A percentile compares a stretch with the other conserved stretches of the same genome.
Conservation (phyloP, 2,329 filamentous ascomycete species). For the Corinectria fuckeliana region DNA sequence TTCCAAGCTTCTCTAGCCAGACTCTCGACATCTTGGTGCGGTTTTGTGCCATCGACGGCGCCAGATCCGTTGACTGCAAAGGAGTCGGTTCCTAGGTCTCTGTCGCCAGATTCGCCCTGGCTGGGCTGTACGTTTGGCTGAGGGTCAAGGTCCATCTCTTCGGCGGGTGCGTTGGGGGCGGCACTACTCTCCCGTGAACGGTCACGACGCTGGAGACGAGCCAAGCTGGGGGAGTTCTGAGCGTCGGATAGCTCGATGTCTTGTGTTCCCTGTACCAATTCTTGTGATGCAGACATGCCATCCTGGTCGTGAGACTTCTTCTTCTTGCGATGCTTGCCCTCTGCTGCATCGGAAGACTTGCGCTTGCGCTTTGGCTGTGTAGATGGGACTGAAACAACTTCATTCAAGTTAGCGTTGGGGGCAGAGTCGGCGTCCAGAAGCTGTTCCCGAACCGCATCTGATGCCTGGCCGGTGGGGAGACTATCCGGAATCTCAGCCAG, state of each 20-base stretch:
- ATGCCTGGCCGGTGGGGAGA: conserved; percentile 14
- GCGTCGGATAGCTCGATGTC: conserved; percentile 23
- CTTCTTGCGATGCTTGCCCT: conserved; percentile 45
- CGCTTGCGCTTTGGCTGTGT: conserved; percentile 44
- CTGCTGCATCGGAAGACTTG: conserved; percentile 39
- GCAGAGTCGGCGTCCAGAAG: conserved; percentile 14
- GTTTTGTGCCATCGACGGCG: not conserved
- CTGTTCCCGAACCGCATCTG: conserved; percentile 16
- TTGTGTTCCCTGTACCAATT: conserved; percentile 31
- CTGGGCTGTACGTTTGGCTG: conserved; percentile 11
- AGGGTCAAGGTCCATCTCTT: conserved; percentile 36
- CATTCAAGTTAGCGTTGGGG: conserved; percentile 20
- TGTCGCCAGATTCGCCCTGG: conserved; percentile 12
- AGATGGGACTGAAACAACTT: conserved; percentile 27
- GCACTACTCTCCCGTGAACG: conserved; percentile 35
- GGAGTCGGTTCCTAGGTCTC: conserved; percentile 17
- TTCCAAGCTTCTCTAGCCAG: conserved; percentile 46
- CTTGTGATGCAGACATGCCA: conserved; percentile 25
- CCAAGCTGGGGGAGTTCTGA: conserved; percentile 39
- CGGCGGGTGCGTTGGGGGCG: conserved; percentile 17
- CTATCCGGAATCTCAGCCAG: conserved; percentile 32
- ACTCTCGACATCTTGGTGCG: conserved; percentile 37
- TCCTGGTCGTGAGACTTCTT: conserved; percentile 35
- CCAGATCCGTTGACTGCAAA: conserved; percentile 15
- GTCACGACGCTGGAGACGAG: conserved; percentile 33